These are phyloP conservation scores for Phytophthora europaea DNA, from an alignment of 352 stramenopile species.

Conservation along the genomic window DNA sequence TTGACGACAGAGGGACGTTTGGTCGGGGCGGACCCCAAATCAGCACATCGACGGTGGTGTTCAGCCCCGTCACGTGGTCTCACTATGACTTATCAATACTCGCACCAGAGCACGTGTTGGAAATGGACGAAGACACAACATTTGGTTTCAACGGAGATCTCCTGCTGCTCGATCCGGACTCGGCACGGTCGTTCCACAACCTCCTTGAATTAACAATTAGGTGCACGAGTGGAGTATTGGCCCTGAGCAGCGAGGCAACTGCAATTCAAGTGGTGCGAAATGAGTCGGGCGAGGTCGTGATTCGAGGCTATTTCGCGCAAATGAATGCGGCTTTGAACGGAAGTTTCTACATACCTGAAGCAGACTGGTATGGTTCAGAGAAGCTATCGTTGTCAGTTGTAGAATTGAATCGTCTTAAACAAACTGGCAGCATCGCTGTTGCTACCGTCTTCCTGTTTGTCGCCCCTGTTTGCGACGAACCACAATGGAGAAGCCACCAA, in stretches of 20 bases:
- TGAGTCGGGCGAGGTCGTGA: slow-evolving; percentile 28
- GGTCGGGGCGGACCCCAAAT: slow-evolving; percentile 63
- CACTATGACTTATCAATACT: slow-evolving; percentile 35
- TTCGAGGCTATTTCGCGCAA: slow-evolving; percentile 59
- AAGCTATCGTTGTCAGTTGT: slow-evolving; percentile 46
- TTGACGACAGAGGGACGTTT: slow-evolving; percentile 66
- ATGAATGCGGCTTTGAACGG: slow-evolving; percentile 66
- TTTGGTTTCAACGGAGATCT: slow-evolving; percentile 44
- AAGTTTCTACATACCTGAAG: slow-evolving; percentile 55
- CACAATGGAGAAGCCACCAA: slow-evolving; percentile 37
- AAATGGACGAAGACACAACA: slow-evolving; percentile 50
- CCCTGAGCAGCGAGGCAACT: slow-evolving; percentile 14
- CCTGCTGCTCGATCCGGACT: slow-evolving; percentile 44
- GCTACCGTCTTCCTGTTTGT: slow-evolving; percentile 52
- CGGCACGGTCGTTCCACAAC: slow-evolving; percentile 23
- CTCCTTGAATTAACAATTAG: slow-evolving; percentile 48
- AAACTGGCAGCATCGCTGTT: slow-evolving; percentile 6
- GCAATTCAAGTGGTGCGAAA: slow-evolving; percentile 48
- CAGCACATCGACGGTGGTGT: slow-evolving; percentile 39
- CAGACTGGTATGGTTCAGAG: slow-evolving; percentile 73
- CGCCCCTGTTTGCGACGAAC: slow-evolving; percentile 63
- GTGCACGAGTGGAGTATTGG: slow-evolving; percentile 39
- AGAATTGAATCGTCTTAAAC: slow-evolving; percentile 23
- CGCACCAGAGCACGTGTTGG: slow-evolving; percentile 37
- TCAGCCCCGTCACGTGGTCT: slow-evolving; percentile 46